Evolutionary conservation across 1,284 basidiomycete species (phyloP).

Genomic region (Ceratobasidium theobromae): DNA sequence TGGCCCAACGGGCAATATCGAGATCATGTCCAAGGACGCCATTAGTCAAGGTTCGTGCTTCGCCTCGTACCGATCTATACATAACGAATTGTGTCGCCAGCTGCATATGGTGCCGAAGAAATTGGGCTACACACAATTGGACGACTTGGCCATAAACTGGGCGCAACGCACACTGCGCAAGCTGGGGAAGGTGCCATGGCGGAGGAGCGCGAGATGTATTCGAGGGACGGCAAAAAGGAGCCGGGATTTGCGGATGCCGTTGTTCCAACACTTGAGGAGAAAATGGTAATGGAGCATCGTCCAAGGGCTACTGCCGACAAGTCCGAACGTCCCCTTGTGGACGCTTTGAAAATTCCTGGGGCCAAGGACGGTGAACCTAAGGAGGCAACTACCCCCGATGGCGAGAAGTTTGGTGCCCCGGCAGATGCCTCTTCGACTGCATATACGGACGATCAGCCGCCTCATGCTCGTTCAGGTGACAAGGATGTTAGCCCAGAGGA

Average conservation of each 20-base stretch:
- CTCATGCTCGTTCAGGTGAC: constrained; percentile 49
- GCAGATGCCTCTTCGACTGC: constrained; percentile 53
- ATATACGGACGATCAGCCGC: constrained; percentile 51
- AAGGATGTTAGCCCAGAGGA: constrained; percentile 57
- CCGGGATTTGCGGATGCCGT: constrained; percentile 64
- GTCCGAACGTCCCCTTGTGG: constrained; percentile 46
- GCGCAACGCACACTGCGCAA: constrained; percentile 5
- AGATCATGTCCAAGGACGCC: constrained; percentile 42
- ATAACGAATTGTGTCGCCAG: neutral
- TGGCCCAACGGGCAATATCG: constrained; percentile 22
- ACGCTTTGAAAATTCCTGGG: constrained; percentile 38
- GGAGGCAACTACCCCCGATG: constrained; percentile 41
- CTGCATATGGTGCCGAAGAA: constrained; percentile 33
- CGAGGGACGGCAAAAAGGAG: constrained; percentile 54
- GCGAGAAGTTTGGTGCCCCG: constrained; percentile 50
- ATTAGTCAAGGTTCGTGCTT: constrained; percentile 53
- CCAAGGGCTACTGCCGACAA: constrained; percentile 42
- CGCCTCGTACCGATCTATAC: neutral
- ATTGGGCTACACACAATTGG: constrained; percentile 37
- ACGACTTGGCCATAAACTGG: constrained; percentile 7
- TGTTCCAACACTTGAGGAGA: constrained; percentile 74
- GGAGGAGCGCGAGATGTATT: constrained; percentile 58
- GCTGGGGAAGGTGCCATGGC: constrained; percentile 48
- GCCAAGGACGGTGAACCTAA: constrained; percentile 40
- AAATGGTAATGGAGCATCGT: constrained; percentile 53